Percentiles rank a stretch among this genome's conserved stretches.
phyloP scores from a whole-genome alignment of 2,329 filamentous ascomycete species.

The Colletotrichum sublineola region DNA sequence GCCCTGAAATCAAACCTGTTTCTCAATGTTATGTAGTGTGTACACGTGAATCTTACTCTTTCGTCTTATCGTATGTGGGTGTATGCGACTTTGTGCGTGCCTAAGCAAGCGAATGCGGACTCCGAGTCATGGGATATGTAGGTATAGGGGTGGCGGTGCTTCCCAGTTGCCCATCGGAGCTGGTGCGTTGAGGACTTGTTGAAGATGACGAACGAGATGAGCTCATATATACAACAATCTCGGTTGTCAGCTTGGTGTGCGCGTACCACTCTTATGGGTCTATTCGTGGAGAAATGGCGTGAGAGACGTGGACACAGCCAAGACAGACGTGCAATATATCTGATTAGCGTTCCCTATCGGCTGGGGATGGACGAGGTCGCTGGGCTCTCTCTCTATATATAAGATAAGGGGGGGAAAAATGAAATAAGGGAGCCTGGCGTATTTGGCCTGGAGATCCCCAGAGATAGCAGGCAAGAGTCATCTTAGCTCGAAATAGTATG shows the following conservation, averaged over 20 bases:
- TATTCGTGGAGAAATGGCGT: slow-evolving; percentile 5
- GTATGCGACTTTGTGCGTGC: neutral
- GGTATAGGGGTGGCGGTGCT: neutral
- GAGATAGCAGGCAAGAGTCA: neutral
- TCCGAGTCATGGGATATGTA: neutral
- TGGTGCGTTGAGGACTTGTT: neutral
- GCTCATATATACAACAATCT: slow-evolving; percentile 38
- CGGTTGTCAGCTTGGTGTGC: neutral
- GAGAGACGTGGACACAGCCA: slow-evolving; percentile 8
- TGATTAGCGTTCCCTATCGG: neutral
- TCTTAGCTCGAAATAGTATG: neutral
- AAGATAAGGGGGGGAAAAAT: no score
- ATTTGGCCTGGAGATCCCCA: neutral
- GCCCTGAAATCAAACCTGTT: slow-evolving; percentile 31
- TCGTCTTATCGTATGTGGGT: neutral
- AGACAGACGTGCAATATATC: slow-evolving; percentile 8
- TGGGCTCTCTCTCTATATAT: neutral
- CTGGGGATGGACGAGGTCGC: neutral
- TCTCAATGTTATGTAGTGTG: neutral
- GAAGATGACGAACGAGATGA: neutral
- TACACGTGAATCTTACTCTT: no score
- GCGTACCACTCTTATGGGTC: neutral
- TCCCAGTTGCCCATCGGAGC: neutral
- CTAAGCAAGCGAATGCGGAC: neutral
- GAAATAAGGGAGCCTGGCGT: no score